A percentile compares a stretch with the other conserved stretches of the same genome.
phyloP scores from a whole-genome alignment of 1,284 basidiomycete species.

The Marasmius tenuissimus region DNA sequence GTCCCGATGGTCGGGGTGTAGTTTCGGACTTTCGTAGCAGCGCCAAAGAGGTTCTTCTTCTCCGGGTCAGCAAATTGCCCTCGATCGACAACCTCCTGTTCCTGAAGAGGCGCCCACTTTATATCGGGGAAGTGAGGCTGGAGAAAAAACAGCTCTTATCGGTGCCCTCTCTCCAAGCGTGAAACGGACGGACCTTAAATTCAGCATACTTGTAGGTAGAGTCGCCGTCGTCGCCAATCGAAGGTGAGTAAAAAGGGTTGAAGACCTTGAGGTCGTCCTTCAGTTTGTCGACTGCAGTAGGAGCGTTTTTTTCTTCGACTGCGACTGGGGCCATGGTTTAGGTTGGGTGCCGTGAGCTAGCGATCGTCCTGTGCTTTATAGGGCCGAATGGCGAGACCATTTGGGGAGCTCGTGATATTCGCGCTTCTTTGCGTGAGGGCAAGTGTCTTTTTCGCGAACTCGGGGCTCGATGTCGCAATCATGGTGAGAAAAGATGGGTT shows the following conservation, averaged over 20 bases:
- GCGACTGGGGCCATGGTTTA: constrained; percentile 46
- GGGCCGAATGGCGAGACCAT: too few relatives aligned
- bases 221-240: constrained; percentile 48
- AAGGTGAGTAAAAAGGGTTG: constrained; percentile 72
- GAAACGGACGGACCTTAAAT: constrained; percentile 52
- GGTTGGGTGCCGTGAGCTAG: neutral
- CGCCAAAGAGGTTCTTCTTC: constrained; percentile 56
- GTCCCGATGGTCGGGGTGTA: constrained; percentile 67
- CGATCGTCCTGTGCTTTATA: too few relatives aligned
- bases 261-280: constrained; percentile 31
- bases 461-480: neutral
- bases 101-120: constrained; percentile 62
- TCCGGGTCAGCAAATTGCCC: constrained; percentile 59
- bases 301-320: constrained; percentile 25
- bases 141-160: neutral
- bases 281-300: constrained; percentile 17
- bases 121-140: constrained; percentile 68
- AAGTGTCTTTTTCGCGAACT: neutral
- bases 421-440: constrained; percentile 7
- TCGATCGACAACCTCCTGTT: constrained; percentile 62
- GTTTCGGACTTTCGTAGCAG: constrained; percentile 59
- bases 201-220: constrained; percentile 55
- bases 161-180: neutral
- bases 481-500: neutral
- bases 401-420: neutral